phyloP scores from a whole-genome alignment of 768 basidiomycete genomes.

The Suillus subaureus region DNA sequence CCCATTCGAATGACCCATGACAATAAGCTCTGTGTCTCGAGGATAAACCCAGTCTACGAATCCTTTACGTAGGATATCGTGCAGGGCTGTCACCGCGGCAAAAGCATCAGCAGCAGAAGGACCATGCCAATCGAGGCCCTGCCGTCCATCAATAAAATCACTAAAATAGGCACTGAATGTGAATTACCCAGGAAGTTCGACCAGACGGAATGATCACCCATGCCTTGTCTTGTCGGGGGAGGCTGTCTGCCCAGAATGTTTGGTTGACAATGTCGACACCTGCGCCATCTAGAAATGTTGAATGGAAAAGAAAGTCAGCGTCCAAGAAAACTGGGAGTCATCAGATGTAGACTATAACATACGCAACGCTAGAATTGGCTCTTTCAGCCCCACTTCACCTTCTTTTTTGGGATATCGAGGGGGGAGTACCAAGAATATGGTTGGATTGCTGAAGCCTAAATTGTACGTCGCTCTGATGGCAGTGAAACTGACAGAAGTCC shows the following conservation, averaged over 20 bases:
- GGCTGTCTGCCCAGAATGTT: constrained; percentile 62
- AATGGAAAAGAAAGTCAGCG: constrained; percentile 9
- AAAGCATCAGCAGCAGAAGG: constrained; percentile 75
- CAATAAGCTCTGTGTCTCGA: constrained; percentile 46
- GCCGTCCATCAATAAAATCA: not conserved
- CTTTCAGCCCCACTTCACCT: constrained; percentile 24
- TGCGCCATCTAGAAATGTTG: constrained; percentile 68
- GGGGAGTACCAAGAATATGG: constrained; percentile 58
- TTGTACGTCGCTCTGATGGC: constrained; percentile 62
- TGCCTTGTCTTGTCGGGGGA: constrained; percentile 57
- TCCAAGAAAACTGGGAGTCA: not conserved
- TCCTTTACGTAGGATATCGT: constrained; percentile 40
- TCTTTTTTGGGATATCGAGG: constrained; percentile 42
- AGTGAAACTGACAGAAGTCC: constrained; percentile 39
- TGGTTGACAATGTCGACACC: constrained; percentile 69
- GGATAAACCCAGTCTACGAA: constrained; percentile 48
- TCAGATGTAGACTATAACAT: constrained; percentile 23
- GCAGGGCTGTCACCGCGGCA: constrained; percentile 59
- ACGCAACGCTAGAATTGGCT: constrained; percentile 70
- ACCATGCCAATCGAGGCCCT: constrained; percentile 96
- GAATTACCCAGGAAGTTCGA: constrained; percentile 73
- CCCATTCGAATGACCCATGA: constrained; percentile 93
- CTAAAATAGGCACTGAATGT: not conserved
- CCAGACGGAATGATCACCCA: constrained; percentile 89
- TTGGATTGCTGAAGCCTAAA: constrained; percentile 54